phyloP scores from a whole-genome alignment of 2,329 filamentous ascomycete genomes.

The Ceratocystis colombiana region DNA sequence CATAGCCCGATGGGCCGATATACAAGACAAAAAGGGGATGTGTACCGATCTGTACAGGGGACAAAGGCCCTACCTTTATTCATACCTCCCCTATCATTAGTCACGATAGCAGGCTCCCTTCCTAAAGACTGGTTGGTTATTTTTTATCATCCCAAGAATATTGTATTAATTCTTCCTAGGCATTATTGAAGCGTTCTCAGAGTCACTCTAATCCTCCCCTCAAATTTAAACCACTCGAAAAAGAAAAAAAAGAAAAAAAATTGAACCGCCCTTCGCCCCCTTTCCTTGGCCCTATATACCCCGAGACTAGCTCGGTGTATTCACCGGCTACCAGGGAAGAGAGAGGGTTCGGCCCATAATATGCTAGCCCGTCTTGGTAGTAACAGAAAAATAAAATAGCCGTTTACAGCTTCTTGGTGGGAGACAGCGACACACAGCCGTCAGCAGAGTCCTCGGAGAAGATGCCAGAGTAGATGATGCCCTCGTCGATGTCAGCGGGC shows the following conservation, averaged over 20 bases:
- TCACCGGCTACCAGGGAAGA: background rate
- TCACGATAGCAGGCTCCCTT: background rate
- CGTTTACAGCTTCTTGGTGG: slow-evolving; percentile 22
- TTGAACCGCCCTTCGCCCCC: background rate
- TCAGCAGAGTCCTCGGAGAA: slow-evolving; percentile 43
- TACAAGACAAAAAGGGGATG: no score
- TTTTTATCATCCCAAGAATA: background rate
- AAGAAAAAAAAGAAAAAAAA: background rate
- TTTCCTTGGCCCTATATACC: no score
- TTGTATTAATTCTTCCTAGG: background rate
- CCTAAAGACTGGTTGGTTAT: background rate
- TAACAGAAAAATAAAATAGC: background rate
- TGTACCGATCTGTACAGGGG: background rate
- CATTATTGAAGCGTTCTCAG: slow-evolving; percentile 8
- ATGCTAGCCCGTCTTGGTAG: background rate
- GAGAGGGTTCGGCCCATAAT: background rate
- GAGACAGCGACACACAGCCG: slow-evolving; percentile 35
- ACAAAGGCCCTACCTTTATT: no score
- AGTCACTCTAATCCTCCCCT: background rate
- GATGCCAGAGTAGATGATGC: slow-evolving; percentile 43
- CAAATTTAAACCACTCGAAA: background rate
- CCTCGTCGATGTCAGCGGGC: slow-evolving; percentile 41
- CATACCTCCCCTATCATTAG: background rate
- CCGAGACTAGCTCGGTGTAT: background rate
- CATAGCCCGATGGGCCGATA: background rate